These are phyloP conservation scores for Neoboletus brunneissimus DNA, from an alignment of 768 basidiomycete genomes.

Conservation along the genomic window DNA sequence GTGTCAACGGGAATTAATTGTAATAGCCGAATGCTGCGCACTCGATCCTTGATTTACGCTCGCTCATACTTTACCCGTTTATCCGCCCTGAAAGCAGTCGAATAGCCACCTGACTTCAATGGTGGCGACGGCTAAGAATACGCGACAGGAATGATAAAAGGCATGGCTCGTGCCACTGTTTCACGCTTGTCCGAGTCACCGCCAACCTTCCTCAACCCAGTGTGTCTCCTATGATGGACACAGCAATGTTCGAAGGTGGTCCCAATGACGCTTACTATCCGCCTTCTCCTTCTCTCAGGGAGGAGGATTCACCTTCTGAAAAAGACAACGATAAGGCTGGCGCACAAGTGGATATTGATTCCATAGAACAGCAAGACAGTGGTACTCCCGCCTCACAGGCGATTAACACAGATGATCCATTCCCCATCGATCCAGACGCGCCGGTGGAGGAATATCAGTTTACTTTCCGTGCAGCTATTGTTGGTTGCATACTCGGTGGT, in stretches of 20 bases:
- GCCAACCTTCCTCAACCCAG: neutral
- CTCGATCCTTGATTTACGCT: neutral
- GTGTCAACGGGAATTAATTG: neutral
- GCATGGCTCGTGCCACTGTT: neutral
- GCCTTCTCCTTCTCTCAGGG: neutral
- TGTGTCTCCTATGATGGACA: neutral
- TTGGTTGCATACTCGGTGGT: neutral
- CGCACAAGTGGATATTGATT: neutral
- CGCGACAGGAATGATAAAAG: neutral
- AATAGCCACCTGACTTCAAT: neutral
- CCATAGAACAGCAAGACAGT: slow-evolving; percentile 6
- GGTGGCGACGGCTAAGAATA: neutral
- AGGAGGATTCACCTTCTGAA: neutral
- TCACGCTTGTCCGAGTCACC: neutral
- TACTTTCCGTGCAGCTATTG: neutral
- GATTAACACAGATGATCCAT: slow-evolving; percentile 1
- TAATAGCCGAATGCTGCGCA: neutral
- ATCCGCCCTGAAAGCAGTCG: neutral
- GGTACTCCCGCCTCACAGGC: neutral
- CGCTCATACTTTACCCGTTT: neutral
- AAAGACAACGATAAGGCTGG: slow-evolving; percentile 4
- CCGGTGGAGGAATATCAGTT: slow-evolving; percentile 2
- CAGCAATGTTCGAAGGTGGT: slow-evolving; percentile 1
- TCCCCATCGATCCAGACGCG: neutral
- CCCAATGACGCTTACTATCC: neutral